phyloP scores from a whole-genome alignment of 257 asterid genomes.

The Handroanthus guayacan region DNA sequence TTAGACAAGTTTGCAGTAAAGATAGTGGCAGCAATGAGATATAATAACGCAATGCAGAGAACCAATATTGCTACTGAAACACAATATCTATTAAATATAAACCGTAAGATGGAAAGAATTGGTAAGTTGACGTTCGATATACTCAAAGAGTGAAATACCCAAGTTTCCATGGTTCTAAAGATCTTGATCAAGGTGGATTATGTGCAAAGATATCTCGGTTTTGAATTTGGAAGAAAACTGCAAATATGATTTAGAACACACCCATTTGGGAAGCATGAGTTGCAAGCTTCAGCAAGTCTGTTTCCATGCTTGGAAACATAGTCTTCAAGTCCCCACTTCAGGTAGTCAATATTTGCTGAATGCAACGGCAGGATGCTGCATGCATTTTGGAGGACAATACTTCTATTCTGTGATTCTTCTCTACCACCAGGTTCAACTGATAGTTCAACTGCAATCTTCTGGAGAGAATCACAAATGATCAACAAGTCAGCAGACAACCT shows the following conservation, averaged over 20 bases:
- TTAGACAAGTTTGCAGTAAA: too few relatives aligned
- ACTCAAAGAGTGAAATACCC: too few relatives aligned
- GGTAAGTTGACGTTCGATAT: too few relatives aligned
- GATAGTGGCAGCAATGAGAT: too few relatives aligned
- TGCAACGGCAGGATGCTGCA: constrained; percentile 48
- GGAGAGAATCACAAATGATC: constrained; percentile 41
- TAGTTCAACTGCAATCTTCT: constrained; percentile 82
- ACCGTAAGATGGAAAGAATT: too few relatives aligned
- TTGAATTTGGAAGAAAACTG: constrained; percentile 26
- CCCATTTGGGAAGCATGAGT: constrained; percentile 67
- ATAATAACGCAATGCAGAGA: too few relatives aligned
- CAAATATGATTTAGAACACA: constrained; percentile 40
- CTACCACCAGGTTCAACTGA: constrained; percentile 53
- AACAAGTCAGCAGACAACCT: constrained; percentile 38
- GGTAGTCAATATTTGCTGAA: constrained; percentile 53
- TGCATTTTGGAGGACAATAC: constrained; percentile 50
- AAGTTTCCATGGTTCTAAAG: not conserved
- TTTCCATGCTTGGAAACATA: constrained; percentile 73
- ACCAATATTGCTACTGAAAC: too few relatives aligned
- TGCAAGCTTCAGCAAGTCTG: constrained; percentile 56
- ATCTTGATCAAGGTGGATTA: constrained; percentile 13
- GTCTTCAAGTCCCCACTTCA: constrained; percentile 74
- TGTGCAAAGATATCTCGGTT: constrained; percentile 15
- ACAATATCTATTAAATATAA: too few relatives aligned
- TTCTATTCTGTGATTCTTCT: constrained; percentile 46